Evolutionary conservation across 108 stramenopile genomes (phyloP).

Genomic region (Ochromonas danica): DNA sequence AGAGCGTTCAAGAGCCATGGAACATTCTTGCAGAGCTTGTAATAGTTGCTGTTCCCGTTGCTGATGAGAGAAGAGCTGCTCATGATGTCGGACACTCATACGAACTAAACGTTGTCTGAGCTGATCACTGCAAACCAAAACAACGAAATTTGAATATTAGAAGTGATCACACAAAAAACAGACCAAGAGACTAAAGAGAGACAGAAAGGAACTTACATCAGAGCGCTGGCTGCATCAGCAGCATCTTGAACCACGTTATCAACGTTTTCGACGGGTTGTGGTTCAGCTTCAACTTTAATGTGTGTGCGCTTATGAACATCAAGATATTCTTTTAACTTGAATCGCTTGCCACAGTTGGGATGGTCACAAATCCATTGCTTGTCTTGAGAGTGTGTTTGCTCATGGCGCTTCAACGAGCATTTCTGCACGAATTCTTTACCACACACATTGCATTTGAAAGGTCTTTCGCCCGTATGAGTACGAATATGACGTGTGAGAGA

Average conservation of each 20-base stretch:
- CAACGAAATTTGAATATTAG: no score
- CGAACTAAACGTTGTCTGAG: conserved; percentile 28
- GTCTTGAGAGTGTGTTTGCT: conserved; percentile 34
- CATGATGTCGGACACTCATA: conserved; percentile 34
- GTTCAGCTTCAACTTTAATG: conserved; percentile 29
- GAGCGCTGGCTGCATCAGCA: conserved; percentile 21
- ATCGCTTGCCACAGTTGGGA: conserved; percentile 31
- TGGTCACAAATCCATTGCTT: conserved; percentile 34
- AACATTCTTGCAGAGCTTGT: conserved; percentile 28
- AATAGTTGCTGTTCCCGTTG: conserved; percentile 24
- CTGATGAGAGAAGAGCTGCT: conserved; percentile 24
- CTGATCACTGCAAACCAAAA: conserved; percentile 12
- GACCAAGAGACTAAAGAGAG: background rate
- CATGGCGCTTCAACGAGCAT: conserved; percentile 33
- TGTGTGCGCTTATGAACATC: conserved; percentile 35
- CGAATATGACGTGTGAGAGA: conserved; percentile 23
- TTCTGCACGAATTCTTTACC: conserved; percentile 33
- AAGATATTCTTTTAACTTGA: conserved; percentile 35
- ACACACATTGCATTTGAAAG: conserved; percentile 33
- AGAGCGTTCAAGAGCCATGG: background rate
- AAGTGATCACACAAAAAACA: background rate
- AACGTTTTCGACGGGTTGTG: conserved; percentile 25
- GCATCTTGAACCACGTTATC: conserved; percentile 30
- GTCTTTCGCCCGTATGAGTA: conserved; percentile 30
- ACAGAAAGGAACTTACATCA: conserved; percentile 26